Evolutionary conservation across 2,329 filamentous ascomycete genomes (phyloP).

Genomic region (Lasiodiplodia sp.): DNA sequence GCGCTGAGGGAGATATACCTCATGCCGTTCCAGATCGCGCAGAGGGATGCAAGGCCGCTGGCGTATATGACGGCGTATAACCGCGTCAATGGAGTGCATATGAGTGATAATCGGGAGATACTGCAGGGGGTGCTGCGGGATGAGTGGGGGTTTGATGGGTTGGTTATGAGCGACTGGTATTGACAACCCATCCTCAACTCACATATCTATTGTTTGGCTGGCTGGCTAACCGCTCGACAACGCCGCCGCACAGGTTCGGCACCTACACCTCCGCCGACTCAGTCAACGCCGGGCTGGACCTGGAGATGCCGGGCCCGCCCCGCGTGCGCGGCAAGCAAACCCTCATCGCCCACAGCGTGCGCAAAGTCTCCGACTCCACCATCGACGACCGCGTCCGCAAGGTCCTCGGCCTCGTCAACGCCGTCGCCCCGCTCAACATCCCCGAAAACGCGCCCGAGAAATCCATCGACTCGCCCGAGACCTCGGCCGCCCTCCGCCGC

Average conservation of each 20-base stretch:
- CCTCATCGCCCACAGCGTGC: constrained; percentile 29
- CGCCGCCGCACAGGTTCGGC: constrained; percentile 62
- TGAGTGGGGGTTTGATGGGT: constrained; percentile 77
- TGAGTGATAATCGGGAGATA: constrained; percentile 69
- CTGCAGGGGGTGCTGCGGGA: constrained; percentile 72
- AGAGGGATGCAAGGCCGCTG: constrained; percentile 72
- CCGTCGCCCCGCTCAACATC: constrained; percentile 66
- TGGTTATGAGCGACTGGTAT: constrained; percentile 73
- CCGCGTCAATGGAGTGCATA: constrained; percentile 74
- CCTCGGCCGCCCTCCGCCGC: constrained; percentile 67
- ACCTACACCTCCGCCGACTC: constrained; percentile 46
- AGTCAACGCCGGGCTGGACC: constrained; percentile 46
- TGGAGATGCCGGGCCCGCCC: constrained; percentile 56
- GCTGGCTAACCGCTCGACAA: constrained; percentile 40
- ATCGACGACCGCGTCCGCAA: constrained; percentile 43
- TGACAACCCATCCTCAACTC: constrained; percentile 62
- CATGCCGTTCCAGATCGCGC: constrained; percentile 72
- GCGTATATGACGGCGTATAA: constrained; percentile 79
- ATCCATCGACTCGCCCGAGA: constrained; percentile 64
- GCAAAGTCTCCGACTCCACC: constrained; percentile 63
- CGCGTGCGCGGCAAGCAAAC: constrained; percentile 43
- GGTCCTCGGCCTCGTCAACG: constrained; percentile 71
- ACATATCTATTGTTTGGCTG: constrained; percentile 63
- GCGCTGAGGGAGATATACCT: constrained; percentile 64
- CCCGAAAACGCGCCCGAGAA: constrained; percentile 63